Evolutionary conservation across 495 filamentous ascomycete genomes (phyloP).

Genomic region (Gamarada debralockiae): DNA sequence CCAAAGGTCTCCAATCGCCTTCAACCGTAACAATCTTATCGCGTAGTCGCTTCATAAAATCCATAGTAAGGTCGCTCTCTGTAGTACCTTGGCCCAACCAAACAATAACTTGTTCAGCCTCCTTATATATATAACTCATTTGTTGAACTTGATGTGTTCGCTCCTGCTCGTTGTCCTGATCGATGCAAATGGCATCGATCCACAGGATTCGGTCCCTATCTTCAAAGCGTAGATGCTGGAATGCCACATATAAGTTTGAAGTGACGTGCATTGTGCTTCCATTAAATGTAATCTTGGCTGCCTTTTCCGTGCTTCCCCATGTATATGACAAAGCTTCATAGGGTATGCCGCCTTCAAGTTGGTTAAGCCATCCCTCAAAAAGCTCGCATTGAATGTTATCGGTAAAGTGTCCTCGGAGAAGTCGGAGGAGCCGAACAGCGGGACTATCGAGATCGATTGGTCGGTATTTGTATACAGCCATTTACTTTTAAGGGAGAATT

Average conservation of each 20-base stretch:
- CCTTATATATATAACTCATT: slow-evolving; percentile 2
- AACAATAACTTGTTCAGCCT: no score
- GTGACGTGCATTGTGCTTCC: background rate
- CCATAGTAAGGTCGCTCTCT: no score
- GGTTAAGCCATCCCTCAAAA: background rate
- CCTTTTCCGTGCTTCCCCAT: no score
- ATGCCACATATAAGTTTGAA: background rate
- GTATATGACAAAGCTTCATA: no score
- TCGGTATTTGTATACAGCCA: slow-evolving; percentile 8
- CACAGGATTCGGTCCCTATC: slow-evolving; percentile 17
- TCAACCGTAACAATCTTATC: no score
- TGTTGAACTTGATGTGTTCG: slow-evolving; percentile 19
- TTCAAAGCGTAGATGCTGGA: slow-evolving; percentile 10
- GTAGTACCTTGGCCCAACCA: no score
- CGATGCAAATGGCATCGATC: slow-evolving; percentile 27
- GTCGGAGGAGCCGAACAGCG: slow-evolving; percentile 8
- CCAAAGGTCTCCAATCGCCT: no score
- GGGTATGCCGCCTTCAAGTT: background rate
- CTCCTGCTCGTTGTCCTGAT: slow-evolving; percentile 20
- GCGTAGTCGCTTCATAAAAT: no score
- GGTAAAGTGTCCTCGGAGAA: background rate
- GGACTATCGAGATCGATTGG: slow-evolving; percentile 6
- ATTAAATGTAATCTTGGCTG: background rate
- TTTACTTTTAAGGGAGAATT: background rate
- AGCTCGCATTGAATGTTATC: slow-evolving; percentile 5